A percentile compares a stretch with the other conserved stretches of the same genome.
Evolutionary conservation across 345 rosid species (phyloP).

Genomic region (Gossypium stocksii): DNA sequence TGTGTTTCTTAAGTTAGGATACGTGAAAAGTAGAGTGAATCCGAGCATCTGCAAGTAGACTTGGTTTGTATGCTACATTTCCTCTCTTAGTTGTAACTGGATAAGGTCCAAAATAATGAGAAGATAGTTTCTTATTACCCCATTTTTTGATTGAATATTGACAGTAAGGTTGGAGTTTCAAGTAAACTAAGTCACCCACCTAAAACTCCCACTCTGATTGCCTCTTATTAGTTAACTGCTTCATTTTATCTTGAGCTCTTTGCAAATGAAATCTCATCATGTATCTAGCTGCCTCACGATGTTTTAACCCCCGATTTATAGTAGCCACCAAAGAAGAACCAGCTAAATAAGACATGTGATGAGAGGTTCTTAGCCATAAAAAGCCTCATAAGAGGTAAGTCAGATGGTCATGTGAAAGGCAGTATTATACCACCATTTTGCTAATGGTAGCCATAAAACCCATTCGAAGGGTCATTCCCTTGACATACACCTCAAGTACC

Average conservation of each 20-base stretch:
- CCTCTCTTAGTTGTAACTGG: not conserved
- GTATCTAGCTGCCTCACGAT: not conserved
- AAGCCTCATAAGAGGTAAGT: not conserved
- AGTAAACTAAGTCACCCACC: not conserved
- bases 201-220: not conserved
- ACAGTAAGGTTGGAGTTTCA: not conserved
- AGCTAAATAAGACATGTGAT: not conserved
- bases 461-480: not conserved
- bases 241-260: not conserved
- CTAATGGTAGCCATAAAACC: not conserved
- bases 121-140: not conserved
- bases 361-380: not conserved
- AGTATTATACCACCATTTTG: not conserved
- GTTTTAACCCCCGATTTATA: not conserved
- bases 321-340: accelerated
- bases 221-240: too few species aligned
- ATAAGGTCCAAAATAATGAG: not conserved
- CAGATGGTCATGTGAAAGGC: not conserved
- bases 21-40: not conserved
- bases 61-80: not conserved
- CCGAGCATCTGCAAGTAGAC: not conserved
- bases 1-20: not conserved
- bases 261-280: not conserved
- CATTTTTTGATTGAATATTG: too few species aligned
- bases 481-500: not conserved